A percentile compares a stretch with the other conserved stretches of the same genome.
phyloP scores from a whole-genome alignment of 257 asterid species.

The Mitragyna speciosa region DNA sequence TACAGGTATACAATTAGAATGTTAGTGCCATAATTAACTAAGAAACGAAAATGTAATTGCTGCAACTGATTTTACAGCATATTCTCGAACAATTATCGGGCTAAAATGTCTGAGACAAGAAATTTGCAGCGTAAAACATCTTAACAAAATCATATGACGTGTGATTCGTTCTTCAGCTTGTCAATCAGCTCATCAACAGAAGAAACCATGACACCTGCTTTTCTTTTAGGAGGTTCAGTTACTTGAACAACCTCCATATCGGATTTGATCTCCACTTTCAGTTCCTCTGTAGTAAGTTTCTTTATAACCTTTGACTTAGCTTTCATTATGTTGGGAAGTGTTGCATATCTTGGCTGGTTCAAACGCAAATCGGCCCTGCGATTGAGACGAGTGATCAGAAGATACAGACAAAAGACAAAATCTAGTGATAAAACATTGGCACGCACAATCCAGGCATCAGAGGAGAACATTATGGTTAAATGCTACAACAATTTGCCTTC shows the following conservation, averaged over 20 bases:
- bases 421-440: not conserved
- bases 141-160: conserved; percentile 35
- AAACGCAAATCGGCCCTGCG: conserved; percentile 86
- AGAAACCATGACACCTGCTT: conserved; percentile 77
- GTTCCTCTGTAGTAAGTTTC: conserved; percentile 67
- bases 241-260: conserved; percentile 77
- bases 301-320: conserved; percentile 82
- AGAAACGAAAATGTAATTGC: not conserved
- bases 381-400: conserved; percentile 7
- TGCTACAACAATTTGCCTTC: not conserved
- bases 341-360: conserved; percentile 93
- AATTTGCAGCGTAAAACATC: not conserved
- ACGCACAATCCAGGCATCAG: not conserved
- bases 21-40: not conserved
- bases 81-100: not conserved
- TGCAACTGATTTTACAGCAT: not conserved
- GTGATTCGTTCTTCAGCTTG: conserved; percentile 84
- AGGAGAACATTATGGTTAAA: not conserved
- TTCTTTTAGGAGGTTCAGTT: conserved; percentile 86
- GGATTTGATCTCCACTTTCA: conserved; percentile 68
- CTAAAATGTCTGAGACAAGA: not conserved
- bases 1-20: not conserved
- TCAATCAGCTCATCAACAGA: conserved; percentile 89
- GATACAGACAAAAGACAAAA: not conserved
- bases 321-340: conserved; percentile 96